A percentile compares a stretch with the other conserved stretches of the same genome.
Evolutionary conservation across 805 yeast genomes (phyloP).

Genomic region (Yamadazyma olivae): DNA sequence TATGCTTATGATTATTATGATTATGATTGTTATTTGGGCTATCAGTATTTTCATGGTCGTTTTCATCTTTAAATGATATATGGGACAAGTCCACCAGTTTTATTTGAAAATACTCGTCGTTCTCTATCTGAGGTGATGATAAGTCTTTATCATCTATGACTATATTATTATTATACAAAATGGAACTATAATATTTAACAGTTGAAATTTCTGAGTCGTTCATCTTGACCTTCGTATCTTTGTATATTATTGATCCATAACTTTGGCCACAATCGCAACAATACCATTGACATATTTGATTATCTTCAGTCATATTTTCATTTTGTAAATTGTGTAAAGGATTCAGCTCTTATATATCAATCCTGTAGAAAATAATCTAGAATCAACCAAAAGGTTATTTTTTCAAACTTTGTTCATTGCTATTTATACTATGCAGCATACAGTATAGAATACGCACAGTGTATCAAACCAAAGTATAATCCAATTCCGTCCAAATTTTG

Average conservation of each 20-base stretch:
- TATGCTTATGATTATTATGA: too few relatives aligned
- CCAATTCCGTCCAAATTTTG: too few relatives aligned
- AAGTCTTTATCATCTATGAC: constrained; percentile 1
- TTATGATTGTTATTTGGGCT: too few relatives aligned
- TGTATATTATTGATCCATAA: constrained; percentile 30
- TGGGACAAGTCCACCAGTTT: too few relatives aligned
- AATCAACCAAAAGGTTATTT: too few relatives aligned
- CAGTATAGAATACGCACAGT: too few relatives aligned
- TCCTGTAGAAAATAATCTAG: neutral
- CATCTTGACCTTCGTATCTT: constrained; percentile 9
- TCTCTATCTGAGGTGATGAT: constrained; percentile 4
- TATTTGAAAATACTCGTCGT: too few relatives aligned
- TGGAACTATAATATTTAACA: constrained; percentile 23
- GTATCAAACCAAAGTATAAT: too few relatives aligned
- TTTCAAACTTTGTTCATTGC: too few relatives aligned
- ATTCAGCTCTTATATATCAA: neutral
- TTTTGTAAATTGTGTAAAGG: neutral
- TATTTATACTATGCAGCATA: too few relatives aligned
- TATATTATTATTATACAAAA: constrained; percentile 16
- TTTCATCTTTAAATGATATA: too few relatives aligned
- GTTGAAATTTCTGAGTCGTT: constrained; percentile 10
- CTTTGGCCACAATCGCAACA: constrained; percentile 41
- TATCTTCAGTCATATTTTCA: neutral
- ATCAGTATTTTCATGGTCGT: too few relatives aligned
- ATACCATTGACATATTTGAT: constrained; percentile 37